Evolutionary conservation across 495 filamentous ascomycete genomes (phyloP).

Genomic region (Penicillium turbatum): DNA sequence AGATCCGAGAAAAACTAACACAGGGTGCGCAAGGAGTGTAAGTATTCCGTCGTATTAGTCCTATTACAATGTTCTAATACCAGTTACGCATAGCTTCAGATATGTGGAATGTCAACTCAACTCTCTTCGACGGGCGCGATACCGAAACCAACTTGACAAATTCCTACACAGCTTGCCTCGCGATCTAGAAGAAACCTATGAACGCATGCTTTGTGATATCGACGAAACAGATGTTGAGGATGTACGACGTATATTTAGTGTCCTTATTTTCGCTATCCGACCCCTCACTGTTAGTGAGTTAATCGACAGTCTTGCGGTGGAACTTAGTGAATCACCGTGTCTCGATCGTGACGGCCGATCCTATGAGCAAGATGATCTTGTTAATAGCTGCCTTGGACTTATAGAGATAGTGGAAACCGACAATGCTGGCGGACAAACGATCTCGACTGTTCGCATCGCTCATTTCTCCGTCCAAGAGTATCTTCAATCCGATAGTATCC

Average conservation of each 20-base stretch:
- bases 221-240: constrained; percentile 18
- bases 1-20: constrained; percentile 24
- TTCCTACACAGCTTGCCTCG: constrained; percentile 29
- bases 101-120: constrained; percentile 39
- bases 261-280: constrained; percentile 27
- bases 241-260: constrained; percentile 27
- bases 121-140: constrained; percentile 19
- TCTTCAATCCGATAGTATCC: constrained; percentile 32
- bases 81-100: constrained; percentile 30
- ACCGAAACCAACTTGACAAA: constrained; percentile 23
- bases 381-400: constrained; percentile 30
- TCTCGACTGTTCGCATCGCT: constrained; percentile 29
- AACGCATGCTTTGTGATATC: constrained; percentile 30
- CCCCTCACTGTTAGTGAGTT: constrained; percentile 31
- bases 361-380: no score
- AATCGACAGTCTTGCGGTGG: constrained; percentile 26
- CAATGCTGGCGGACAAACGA: background rate
- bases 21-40: constrained; percentile 34
- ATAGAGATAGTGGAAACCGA: constrained; percentile 17
- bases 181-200: constrained; percentile 36
- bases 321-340: constrained; percentile 9
- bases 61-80: constrained; percentile 8
- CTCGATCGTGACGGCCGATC: constrained; percentile 25
- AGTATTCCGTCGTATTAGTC: constrained; percentile 2
- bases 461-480: constrained; percentile 43